Evolutionary conservation across 1,284 basidiomycete genomes (phyloP), one percentile per base, ranked within the genome.

Genomic region (Sanghuangporus baumii): DNA sequence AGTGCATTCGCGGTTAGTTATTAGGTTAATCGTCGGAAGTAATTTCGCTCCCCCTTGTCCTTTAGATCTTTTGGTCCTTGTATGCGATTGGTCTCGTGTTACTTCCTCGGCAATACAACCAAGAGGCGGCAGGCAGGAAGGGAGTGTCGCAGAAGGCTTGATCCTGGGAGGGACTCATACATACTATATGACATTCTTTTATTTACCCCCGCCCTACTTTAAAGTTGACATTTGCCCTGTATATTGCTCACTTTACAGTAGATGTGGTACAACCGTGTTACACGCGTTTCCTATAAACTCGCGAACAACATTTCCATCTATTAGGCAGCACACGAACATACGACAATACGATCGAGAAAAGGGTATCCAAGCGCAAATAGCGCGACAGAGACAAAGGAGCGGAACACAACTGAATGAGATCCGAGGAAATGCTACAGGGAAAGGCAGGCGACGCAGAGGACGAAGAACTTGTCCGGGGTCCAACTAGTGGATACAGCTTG

Each of bases 31-130:
- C 14, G 4, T 36, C 50, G 8, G 31, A 14, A 7, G 20, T 31
- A 31, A 8, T 12, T 12, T 46, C 20, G 20, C n/a, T 50, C 36
- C 48, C 48, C 43, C 36, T 34, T 16, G 26, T 55, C 26, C 63
- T 60, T 14, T 48, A 83, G 81, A 65, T 80, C 36, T 81, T 83
- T 68, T 82, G 81, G 78, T 70, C 71, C 2, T 68, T 82, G 12
- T 84, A 81, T 66, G 68, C 69, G 37, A 61, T 74, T 20, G 82
- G 81, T 5, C 67, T 80, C 65, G 71, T 67, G 4, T 69, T 82
- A 5, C 67, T 82, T 18, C 80, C 78, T 47, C 74, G 77, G 18
- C 82, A 84, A 68, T 75, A 76, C 59, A 69, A 62, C 56, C 75
- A 78, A 63, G 81, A 82, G 69, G 55, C 41, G 6, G 66, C 60